phyloP scores from a whole-genome alignment of 176 grass and related monocot genomes.

The Oryza coarctata region DNA sequence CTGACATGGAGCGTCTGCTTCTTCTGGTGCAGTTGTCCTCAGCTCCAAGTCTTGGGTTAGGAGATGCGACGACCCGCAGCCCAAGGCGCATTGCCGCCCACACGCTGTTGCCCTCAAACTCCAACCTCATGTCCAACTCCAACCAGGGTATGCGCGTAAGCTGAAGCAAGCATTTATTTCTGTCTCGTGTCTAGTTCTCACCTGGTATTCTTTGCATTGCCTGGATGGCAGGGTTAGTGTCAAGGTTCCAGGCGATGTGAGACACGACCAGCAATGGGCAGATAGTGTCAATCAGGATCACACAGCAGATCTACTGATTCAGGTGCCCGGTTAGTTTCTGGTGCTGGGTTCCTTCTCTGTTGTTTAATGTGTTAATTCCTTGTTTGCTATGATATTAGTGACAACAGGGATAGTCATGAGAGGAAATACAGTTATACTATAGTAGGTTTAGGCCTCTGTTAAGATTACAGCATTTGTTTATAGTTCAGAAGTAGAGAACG shows the following conservation, averaged over 20 bases:
- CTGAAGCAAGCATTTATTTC: neutral
- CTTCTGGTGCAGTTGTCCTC: slow-evolving; percentile 35
- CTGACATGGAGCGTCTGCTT: neutral
- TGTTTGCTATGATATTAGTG: slow-evolving; percentile 10
- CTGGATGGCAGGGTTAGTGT: slow-evolving; percentile 48
- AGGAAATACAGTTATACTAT: slow-evolving; percentile 16
- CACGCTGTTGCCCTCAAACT: slow-evolving; percentile 65
- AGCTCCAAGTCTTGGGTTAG: slow-evolving; percentile 54
- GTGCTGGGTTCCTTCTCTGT: slow-evolving; percentile 17
- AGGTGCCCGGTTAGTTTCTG: slow-evolving; percentile 23
- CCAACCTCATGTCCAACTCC: slow-evolving; percentile 61
- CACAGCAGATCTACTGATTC: slow-evolving; percentile 64
- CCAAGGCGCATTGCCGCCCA: slow-evolving; percentile 39
- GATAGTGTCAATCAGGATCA: slow-evolving; percentile 78
- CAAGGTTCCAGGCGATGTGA: slow-evolving; percentile 67
- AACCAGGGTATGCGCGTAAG: slow-evolving; percentile 50
- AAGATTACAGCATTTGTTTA: neutral
- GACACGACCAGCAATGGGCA: slow-evolving; percentile 46
- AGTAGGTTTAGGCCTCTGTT: neutral
- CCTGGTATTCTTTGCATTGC: neutral
- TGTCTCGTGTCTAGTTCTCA: slow-evolving; percentile 18
- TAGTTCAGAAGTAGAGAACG: slow-evolving; percentile 5
- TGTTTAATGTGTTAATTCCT: slow-evolving; percentile 31
- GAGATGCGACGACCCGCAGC: slow-evolving; percentile 38
- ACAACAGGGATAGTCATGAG: slow-evolving; percentile 26